phyloP scores from a whole-genome alignment of 2,329 filamentous ascomycete genomes.

The Trichoderma gracile region DNA sequence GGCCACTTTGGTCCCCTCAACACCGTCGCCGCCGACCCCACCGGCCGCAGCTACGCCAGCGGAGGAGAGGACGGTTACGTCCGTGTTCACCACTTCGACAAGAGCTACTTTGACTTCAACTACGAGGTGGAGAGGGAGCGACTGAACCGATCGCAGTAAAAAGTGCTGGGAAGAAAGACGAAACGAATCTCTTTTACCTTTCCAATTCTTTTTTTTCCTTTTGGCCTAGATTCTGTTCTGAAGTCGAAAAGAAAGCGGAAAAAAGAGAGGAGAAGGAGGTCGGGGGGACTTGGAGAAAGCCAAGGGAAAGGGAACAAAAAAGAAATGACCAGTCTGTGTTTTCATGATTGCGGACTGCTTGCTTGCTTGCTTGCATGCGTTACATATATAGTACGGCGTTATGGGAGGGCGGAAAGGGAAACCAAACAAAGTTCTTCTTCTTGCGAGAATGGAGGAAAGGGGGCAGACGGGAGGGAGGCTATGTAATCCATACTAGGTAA shows the following conservation, averaged over 20 bases:
- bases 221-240: not conserved
- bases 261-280: not conserved
- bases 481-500: conserved; percentile 36
- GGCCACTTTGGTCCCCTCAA: conserved; percentile 97
- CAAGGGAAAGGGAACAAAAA: not conserved
- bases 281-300: not conserved
- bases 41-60: conserved; percentile 88
- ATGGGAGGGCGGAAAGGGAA: conserved; percentile 36
- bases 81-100: conserved; percentile 97
- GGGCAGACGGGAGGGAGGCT: conserved; percentile 30
- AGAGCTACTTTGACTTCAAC: conserved; percentile 96
- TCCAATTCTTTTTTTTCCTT: not conserved
- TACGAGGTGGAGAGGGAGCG: conserved; percentile 96
- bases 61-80: conserved; percentile 99
- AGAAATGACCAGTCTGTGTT: conserved; percentile 27
- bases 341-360: conserved; percentile 41
- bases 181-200: not conserved
- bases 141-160: conserved; percentile 48
- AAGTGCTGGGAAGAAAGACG: conserved; percentile 1
- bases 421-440: conserved; percentile 33
- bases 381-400: conserved; percentile 42
- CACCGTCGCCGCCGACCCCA: conserved; percentile 91
- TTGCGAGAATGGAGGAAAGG: conserved; percentile 18
- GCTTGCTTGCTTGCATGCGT: conserved; percentile 38
- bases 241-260: conserved; percentile 12